A percentile compares a stretch with the other conserved stretches of the same genome.
Conservation (phyloP, 2,329 filamentous ascomycete species). For the Fusarium denticulatum region DNA sequence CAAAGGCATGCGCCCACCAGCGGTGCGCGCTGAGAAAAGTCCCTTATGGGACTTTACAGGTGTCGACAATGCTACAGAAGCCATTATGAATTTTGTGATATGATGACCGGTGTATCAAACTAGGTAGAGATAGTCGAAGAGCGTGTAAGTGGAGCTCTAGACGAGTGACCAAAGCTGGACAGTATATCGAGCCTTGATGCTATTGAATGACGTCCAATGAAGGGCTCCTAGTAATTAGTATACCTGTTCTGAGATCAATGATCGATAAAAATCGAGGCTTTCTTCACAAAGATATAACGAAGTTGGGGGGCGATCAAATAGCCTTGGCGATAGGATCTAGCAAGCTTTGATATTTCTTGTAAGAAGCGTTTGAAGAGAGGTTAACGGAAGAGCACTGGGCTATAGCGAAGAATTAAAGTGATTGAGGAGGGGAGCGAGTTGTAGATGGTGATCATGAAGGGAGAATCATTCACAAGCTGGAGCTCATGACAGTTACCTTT, state of each 20-base stretch:
- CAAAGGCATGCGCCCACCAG: conserved; percentile 92
- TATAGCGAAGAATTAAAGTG: conserved; percentile 18
- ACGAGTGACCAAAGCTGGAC: conserved; percentile 60
- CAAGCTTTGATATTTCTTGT: conserved; percentile 50
- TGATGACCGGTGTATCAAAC: conserved; percentile 17
- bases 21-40: conserved; percentile 90
- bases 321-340: conserved; percentile 61
- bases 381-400: conserved; percentile 37
- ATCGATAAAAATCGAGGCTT: conserved; percentile 59
- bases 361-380: conserved; percentile 37
- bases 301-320: conserved; percentile 62
- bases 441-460: conserved; percentile 40
- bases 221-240: conserved; percentile 67
- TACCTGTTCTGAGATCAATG: conserved; percentile 53
- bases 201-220: conserved; percentile 64
- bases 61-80: conserved; percentile 81
- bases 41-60: conserved; percentile 95
- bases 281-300: conserved; percentile 53
- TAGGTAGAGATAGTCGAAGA: conserved; percentile 5
- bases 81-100: conserved; percentile 70
- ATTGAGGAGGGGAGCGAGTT: conserved; percentile 27
- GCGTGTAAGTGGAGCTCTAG: conserved; percentile 45
- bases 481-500: conserved; percentile 49
- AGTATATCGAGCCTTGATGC: conserved; percentile 50
- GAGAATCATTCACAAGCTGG: conserved; percentile 29